These are phyloP conservation scores for Solanum hybrid DNA, from an alignment of 305 asterid genomes.

Conservation along the genomic window DNA sequence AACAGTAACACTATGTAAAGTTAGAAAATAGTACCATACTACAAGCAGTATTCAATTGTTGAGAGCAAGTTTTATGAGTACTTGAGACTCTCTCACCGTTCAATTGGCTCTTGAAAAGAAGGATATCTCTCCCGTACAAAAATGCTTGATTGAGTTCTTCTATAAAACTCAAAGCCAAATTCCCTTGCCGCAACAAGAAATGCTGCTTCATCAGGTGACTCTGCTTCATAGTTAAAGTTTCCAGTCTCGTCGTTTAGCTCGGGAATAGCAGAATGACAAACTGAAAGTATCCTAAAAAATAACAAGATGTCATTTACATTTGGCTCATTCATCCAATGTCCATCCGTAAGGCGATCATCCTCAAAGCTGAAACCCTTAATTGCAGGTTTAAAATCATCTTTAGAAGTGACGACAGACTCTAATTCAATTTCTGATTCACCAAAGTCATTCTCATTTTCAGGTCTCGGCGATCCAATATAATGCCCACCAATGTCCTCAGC, in stretches of 20 bases:
- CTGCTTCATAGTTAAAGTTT: conserved; percentile 60
- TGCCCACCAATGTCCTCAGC: conserved; percentile 49
- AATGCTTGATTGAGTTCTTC: conserved; percentile 73
- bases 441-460: background rate
- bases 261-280: conserved; percentile 93
- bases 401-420: conserved; percentile 41
- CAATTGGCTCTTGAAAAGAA: conserved; percentile 44
- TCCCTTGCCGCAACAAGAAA: conserved; percentile 91
- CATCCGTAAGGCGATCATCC: conserved; percentile 66
- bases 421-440: conserved; percentile 34
- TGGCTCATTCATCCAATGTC: conserved; percentile 59
- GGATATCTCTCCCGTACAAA: conserved; percentile 66
- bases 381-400: conserved; percentile 19
- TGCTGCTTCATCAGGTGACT: conserved; percentile 90
- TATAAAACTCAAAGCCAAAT: conserved; percentile 79
- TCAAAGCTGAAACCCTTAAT: conserved; percentile 79
- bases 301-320: conserved; percentile 43
- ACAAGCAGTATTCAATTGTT: background rate
- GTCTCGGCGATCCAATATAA: background rate
- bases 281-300: conserved; percentile 65
- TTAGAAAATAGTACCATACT: background rate
- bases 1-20: background rate
- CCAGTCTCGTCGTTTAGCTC: conserved; percentile 59
- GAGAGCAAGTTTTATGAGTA: background rate
- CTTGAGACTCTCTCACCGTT: conserved; percentile 37